Percentiles rank a stretch among this genome's conserved stretches.
Conservation (phyloP, 2,329 filamentous ascomycete genomes). For the Lecanicillium sp. region DNA sequence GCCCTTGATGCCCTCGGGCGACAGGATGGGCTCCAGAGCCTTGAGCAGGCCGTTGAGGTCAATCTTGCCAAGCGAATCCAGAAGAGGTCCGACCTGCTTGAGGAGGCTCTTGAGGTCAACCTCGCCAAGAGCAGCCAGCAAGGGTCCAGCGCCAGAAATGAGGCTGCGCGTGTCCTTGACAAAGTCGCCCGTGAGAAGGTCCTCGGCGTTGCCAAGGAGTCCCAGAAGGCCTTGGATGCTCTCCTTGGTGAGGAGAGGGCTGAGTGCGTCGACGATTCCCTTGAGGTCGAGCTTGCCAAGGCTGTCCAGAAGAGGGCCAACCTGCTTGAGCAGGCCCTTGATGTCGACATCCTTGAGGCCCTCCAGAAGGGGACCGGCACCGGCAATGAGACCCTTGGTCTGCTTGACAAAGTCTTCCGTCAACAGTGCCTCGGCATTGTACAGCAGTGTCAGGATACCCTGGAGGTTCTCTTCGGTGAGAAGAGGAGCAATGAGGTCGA, state of each 20-base stretch:
- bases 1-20: constrained; percentile 23
- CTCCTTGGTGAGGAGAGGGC: constrained; percentile 19
- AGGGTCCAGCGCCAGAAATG: constrained; percentile 16
- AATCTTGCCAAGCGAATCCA: constrained; percentile 23
- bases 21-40: constrained; percentile 25
- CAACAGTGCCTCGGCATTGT: constrained; percentile 22
- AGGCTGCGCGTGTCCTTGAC: constrained; percentile 20
- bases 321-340: constrained; percentile 21
- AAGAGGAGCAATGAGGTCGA: constrained; percentile 20
- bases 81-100: constrained; percentile 19
- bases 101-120: constrained; percentile 19
- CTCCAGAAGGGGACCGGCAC: constrained; percentile 23
- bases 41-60: constrained; percentile 27
- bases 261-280: constrained; percentile 17
- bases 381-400: constrained; percentile 17
- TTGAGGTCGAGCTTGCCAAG: constrained; percentile 22
- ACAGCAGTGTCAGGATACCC: constrained; percentile 24
- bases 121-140: constrained; percentile 9
- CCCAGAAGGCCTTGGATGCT: constrained; percentile 23
- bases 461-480: constrained; percentile 23
- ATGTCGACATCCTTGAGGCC: constrained; percentile 25
- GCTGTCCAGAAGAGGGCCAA: constrained; percentile 25
- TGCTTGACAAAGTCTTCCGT: constrained; percentile 19
- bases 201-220: constrained; percentile 21
- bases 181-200: constrained; percentile 18